A percentile compares a stretch with the other conserved stretches of the same genome.
phyloP scores from a whole-genome alignment of 1,284 basidiomycete species.

The Ustilago curta region DNA sequence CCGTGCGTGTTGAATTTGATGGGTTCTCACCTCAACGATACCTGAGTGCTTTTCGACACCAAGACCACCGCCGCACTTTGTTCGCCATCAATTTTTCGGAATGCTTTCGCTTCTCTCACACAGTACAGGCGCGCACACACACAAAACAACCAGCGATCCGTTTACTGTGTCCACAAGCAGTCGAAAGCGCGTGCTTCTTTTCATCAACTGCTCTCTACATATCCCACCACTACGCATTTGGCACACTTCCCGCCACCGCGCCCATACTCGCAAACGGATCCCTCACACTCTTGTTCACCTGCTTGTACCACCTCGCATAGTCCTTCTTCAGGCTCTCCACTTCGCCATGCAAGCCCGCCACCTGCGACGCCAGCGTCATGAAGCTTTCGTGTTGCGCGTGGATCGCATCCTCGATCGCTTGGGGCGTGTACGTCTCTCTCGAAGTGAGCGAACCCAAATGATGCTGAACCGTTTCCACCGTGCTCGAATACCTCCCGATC shows the following conservation, averaged over 20 bases:
- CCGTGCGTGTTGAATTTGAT: not conserved
- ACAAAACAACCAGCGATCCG: no score
- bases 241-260: constrained; percentile 33
- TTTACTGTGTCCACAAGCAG: no score
- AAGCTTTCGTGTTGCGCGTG: constrained; percentile 64
- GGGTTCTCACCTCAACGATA: no score
- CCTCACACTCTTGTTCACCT: constrained; percentile 55
- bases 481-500: constrained; percentile 60
- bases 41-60: no score
- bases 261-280: constrained; percentile 63
- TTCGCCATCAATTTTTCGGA: no score
- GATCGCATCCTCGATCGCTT: constrained; percentile 63
- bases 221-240: constrained; percentile 15
- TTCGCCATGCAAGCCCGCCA: constrained; percentile 63
- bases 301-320: constrained; percentile 66
- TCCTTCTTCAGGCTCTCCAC: constrained; percentile 65
- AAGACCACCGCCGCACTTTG: no score
- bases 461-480: constrained; percentile 64
- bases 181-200: no score
- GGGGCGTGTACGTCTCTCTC: constrained; percentile 58
- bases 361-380: constrained; percentile 65
- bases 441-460: constrained; percentile 55
- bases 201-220: no score
- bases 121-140: no score
- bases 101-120: no score